Conservation (phyloP, 331 rosid species). For the Telfairia occidentalis region DNA sequence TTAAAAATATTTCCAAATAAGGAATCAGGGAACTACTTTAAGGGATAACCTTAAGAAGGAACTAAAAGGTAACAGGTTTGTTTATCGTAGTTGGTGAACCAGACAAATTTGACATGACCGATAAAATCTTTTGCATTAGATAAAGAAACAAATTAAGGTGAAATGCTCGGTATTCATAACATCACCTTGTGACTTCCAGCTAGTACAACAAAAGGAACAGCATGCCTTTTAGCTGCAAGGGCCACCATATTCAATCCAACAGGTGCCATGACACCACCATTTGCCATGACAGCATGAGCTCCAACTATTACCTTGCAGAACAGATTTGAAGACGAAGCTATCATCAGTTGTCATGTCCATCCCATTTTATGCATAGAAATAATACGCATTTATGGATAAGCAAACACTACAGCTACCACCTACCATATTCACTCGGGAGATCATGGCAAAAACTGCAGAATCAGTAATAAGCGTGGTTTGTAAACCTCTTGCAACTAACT, state of each 20-base stretch:
- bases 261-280: conserved; percentile 89
- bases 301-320: conserved; percentile 79
- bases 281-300: conserved; percentile 97
- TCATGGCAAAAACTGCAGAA: conserved; percentile 94
- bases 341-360: conserved; percentile 2
- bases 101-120: background rate
- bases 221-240: conserved; percentile 94
- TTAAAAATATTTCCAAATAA: background rate
- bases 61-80: background rate
- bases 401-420: background rate
- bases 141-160: background rate
- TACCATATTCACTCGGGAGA: conserved; percentile 96
- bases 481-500: conserved; percentile 74
- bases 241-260: conserved; percentile 95
- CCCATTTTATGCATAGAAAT: background rate
- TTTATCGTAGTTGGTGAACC: background rate
- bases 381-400: background rate
- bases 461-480: conserved; percentile 87
- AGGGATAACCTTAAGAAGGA: background rate
- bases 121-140: background rate
- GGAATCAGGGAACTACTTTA: background rate
- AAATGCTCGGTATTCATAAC: background rate
- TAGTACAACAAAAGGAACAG: conserved; percentile 93
- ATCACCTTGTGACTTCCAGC: conserved; percentile 96
- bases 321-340: conserved; percentile 17